Percentiles rank a stretch among this genome's conserved stretches.
Conservation (phyloP, 148 eudicot genomes). For the Vaccinium darrowii region DNA sequence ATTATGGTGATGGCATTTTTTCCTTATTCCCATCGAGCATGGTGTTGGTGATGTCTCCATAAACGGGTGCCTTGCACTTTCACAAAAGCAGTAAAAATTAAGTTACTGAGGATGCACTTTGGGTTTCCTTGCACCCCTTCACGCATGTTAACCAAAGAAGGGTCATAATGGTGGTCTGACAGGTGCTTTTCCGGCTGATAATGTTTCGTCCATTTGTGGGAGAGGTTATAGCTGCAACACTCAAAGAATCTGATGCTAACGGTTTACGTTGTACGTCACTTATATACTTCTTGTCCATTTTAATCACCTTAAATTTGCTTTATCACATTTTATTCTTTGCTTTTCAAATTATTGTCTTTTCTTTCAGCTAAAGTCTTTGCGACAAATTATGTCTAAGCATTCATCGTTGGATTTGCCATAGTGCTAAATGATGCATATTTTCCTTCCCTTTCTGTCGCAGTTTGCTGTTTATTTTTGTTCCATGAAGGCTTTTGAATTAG, state of each 20-base stretch:
- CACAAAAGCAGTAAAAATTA: neutral
- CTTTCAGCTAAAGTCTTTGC: neutral
- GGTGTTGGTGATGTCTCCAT: neutral
- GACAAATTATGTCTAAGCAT: neutral
- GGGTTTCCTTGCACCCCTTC: neutral
- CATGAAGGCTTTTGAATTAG: neutral
- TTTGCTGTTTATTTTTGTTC: neutral
- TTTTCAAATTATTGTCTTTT: neutral
- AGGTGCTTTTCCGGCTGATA: slow-evolving; percentile 72
- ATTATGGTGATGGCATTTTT: neutral
- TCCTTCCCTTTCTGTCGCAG: neutral
- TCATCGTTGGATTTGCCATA: neutral
- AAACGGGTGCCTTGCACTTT: slow-evolving; percentile 8
- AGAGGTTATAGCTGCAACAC: slow-evolving; percentile 65
- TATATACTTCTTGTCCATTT: neutral
- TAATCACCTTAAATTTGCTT: neutral
- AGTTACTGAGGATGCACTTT: neutral
- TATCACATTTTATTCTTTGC: neutral
- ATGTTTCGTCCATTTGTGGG: slow-evolving; percentile 86
- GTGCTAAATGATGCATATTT: neutral
- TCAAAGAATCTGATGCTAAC: slow-evolving; percentile 49
- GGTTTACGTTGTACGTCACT: slow-evolving; percentile 68
- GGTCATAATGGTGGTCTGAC: slow-evolving; percentile 20
- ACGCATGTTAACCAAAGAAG: neutral
- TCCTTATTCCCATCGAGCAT: neutral